Conservation (phyloP, 345 rosid species). For the Conringia planisiliqua region DNA sequence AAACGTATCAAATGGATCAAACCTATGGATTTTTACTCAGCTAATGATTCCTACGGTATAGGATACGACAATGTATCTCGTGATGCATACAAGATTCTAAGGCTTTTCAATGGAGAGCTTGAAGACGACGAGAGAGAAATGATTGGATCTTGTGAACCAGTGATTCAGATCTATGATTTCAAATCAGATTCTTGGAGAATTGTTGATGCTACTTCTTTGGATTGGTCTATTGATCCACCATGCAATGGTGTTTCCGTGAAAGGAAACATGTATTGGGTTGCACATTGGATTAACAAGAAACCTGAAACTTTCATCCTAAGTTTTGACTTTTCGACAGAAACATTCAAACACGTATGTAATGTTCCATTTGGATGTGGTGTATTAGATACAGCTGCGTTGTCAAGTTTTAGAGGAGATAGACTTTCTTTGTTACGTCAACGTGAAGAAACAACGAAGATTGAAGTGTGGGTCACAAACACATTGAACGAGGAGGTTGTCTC, state of each 20-base stretch:
- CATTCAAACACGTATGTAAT: constrained; percentile 1
- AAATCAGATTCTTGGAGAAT: constrained; percentile 21
- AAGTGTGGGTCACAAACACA: constrained; percentile 25
- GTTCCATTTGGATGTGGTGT: background rate
- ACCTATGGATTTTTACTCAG: constrained; percentile 9
- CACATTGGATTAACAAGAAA: constrained; percentile 27
- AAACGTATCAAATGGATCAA: constrained; percentile 21
- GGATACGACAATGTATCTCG: constrained; percentile 23
- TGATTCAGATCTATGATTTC: constrained; percentile 8
- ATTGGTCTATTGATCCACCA: constrained; percentile 30
- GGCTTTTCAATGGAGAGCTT: constrained; percentile 20
- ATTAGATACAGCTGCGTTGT: constrained; percentile 23
- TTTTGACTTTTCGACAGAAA: constrained; percentile 14
- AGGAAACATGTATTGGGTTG: constrained; percentile 35
- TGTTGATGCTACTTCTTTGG: background rate
- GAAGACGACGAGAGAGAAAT: background rate
- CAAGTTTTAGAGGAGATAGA: constrained; percentile 19
- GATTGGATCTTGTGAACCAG: background rate
- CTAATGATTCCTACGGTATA: constrained; percentile 21
- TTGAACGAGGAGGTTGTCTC: constrained; percentile 10
- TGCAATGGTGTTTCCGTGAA: constrained; percentile 28
- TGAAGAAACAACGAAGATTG: constrained; percentile 13
- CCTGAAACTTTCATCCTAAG: constrained; percentile 17
- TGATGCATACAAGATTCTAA: constrained; percentile 16
- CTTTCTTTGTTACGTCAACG: constrained; percentile 28